These are phyloP conservation scores for Huntiella savannae DNA, from an alignment of 2,329 filamentous ascomycete genomes.

Conservation along the genomic window DNA sequence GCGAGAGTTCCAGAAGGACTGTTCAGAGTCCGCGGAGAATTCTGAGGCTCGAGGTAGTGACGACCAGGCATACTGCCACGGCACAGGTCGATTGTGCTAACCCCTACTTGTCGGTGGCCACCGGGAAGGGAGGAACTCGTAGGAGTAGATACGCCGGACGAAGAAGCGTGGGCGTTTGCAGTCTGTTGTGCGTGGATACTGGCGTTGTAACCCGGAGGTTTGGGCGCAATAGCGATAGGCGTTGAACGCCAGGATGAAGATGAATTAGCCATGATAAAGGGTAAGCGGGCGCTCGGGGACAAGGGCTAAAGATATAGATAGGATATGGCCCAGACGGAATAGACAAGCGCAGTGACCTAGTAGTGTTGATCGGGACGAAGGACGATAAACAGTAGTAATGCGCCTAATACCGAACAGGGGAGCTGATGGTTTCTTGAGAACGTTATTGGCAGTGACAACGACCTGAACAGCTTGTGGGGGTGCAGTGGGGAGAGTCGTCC, in stretches of 20 bases:
- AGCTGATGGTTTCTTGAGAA: too few species aligned
- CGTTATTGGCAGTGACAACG: too few species aligned
- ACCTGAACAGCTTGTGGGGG: too few species aligned
- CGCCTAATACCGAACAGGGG: too few species aligned
- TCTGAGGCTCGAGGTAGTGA: conserved; percentile 8
- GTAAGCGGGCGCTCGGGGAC: conserved; percentile 16
- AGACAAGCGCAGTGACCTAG: too few species aligned
- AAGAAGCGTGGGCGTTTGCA: not conserved
- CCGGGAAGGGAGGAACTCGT: conserved; percentile 10
- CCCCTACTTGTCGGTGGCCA: conserved; percentile 24
- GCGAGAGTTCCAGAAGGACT: conserved; percentile 23
- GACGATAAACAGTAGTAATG: too few species aligned
- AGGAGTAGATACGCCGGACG: not conserved
- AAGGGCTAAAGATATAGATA: conserved; percentile 6
- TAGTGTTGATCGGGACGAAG: too few species aligned
- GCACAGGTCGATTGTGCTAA: conserved; percentile 28
- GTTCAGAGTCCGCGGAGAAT: not conserved
- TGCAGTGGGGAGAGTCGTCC: not conserved
- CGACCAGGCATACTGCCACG: conserved; percentile 25
- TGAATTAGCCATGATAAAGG: conserved; percentile 31
- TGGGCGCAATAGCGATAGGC: conserved; percentile 47
- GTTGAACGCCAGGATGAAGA: conserved; percentile 38
- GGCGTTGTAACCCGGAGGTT: conserved; percentile 26
- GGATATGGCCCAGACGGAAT: not conserved
- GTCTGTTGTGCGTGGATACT: conserved; percentile 19